phyloP scores from a whole-genome alignment of 441 rosid genomes.

The Populus tomentosa region DNA sequence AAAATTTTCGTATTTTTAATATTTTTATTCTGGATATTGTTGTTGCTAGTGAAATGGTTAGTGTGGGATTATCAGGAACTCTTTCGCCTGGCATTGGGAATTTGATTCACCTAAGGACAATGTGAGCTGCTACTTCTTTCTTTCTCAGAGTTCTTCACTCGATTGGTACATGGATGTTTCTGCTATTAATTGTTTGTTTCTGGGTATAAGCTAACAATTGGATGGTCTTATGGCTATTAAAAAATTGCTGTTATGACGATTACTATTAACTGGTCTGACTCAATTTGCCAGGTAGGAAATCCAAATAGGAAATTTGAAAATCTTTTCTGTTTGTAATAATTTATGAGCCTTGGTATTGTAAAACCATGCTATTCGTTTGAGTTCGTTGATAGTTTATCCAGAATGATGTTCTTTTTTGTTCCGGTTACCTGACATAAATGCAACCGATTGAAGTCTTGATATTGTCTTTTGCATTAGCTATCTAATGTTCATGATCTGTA shows the following conservation, averaged over 20 bases:
- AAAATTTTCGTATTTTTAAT: background rate
- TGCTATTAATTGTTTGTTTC: background rate
- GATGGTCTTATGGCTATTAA: background rate
- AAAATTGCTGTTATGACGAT: background rate
- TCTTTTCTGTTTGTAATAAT: background rate
- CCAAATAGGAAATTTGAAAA: background rate
- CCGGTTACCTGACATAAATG: background rate
- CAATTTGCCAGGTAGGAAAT: background rate
- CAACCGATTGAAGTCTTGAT: background rate
- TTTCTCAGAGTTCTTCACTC: background rate
- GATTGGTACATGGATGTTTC: background rate
- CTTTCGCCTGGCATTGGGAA: constrained; percentile 72
- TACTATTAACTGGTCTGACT: too few species aligned
- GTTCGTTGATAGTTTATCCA: background rate
- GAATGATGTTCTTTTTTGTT: background rate
- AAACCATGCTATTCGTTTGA: background rate
- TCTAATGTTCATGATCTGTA: background rate
- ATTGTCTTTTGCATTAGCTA: constrained; percentile 1
- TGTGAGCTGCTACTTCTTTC: constrained; percentile 38
- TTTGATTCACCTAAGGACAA: constrained; percentile 62
- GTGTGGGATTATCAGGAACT: constrained; percentile 60
- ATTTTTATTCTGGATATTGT: background rate
- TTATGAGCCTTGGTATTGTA: background rate
- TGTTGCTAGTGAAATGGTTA: constrained; percentile 66
- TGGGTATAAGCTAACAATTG: background rate